A percentile compares a stretch with the other conserved stretches of the same genome.
These are phyloP conservation scores for Silene uniflora DNA, from an alignment of 148 eudicot genomes.

Conservation along the genomic window DNA sequence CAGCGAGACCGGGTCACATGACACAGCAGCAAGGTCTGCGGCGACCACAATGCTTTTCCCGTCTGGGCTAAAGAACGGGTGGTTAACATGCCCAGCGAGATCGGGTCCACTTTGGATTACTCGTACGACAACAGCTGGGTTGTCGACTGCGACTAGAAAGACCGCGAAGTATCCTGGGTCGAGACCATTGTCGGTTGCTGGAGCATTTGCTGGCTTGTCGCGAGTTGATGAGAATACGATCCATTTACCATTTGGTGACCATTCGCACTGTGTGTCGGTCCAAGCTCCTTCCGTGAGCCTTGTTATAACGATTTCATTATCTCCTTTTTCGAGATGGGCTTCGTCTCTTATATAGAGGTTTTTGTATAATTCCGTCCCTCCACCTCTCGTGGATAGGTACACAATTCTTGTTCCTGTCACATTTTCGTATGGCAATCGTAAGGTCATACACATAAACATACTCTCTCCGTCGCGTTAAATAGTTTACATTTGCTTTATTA, in stretches of 20 bases:
- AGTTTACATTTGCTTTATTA: no score
- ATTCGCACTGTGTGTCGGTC: conserved; percentile 22
- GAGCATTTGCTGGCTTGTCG: background rate
- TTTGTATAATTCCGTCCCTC: background rate
- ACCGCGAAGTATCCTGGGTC: conserved; percentile 20
- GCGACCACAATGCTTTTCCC: conserved; percentile 14
- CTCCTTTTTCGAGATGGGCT: background rate
- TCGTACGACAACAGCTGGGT: background rate
- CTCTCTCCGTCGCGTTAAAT: no score
- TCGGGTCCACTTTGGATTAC: conserved; percentile 11
- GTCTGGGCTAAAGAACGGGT: conserved; percentile 15
- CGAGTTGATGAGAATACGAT: conserved; percentile 21
- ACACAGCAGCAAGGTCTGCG: conserved; percentile 19
- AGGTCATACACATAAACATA: no score
- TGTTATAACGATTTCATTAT: background rate
- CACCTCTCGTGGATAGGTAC: conserved; percentile 12
- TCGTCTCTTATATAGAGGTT: conserved; percentile 22
- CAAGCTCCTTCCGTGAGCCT: conserved; percentile 5
- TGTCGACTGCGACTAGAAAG: background rate
- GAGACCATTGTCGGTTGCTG: background rate
- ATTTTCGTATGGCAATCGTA: background rate
- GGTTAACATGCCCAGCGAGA: conserved; percentile 18
- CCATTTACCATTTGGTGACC: conserved; percentile 22
- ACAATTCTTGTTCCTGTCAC: conserved; percentile 23
- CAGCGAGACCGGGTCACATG: conserved; percentile 21